Evolutionary conservation across 768 basidiomycete species (phyloP).

Genomic region (Coprinopsis sp.): DNA sequence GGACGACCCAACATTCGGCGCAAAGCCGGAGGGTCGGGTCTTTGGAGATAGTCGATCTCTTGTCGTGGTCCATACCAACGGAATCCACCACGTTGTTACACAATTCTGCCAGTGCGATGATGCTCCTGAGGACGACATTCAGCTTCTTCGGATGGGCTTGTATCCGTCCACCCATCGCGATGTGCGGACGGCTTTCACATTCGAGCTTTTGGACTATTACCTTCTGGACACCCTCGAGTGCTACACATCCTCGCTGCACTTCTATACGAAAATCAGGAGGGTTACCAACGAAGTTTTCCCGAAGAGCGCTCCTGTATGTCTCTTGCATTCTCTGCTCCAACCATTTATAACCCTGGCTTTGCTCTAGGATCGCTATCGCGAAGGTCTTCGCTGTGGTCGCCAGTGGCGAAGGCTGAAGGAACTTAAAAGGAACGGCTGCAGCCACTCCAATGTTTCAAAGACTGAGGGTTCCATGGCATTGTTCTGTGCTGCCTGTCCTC

Average conservation of each 20-base stretch:
- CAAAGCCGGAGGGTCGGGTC: too few relatives aligned
- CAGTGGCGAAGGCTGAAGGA: slow-evolving; percentile 15
- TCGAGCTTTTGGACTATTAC: slow-evolving; percentile 11
- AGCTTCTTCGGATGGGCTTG: slow-evolving; percentile 9
- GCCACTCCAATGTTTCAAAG: not conserved
- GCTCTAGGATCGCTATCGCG: slow-evolving; percentile 11
- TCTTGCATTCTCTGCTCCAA: not conserved
- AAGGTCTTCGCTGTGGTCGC: slow-evolving; percentile 11
- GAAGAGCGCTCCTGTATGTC: slow-evolving; percentile 1
- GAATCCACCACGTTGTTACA: slow-evolving; percentile 12
- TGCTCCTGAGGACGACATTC: not conserved
- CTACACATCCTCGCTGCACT: slow-evolving; percentile 15
- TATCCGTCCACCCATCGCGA: slow-evolving; percentile 13
- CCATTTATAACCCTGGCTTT: not conserved
- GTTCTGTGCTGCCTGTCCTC: slow-evolving; percentile 18
- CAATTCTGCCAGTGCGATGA: slow-evolving; percentile 8
- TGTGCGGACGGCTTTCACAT: slow-evolving; percentile 15
- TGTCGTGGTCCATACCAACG: slow-evolving; percentile 11
- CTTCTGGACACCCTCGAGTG: slow-evolving; percentile 14
- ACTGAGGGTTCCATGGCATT: slow-evolving; percentile 11
- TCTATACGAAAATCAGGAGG: slow-evolving; percentile 13
- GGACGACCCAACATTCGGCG: too few relatives aligned
- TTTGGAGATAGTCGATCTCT: not conserved
- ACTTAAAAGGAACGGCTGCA: slow-evolving; percentile 12
- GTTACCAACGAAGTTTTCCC: slow-evolving; percentile 15